These are phyloP conservation scores for Barbarea vulgaris DNA, from an alignment of 345 rosid species.

Conservation along the genomic window DNA sequence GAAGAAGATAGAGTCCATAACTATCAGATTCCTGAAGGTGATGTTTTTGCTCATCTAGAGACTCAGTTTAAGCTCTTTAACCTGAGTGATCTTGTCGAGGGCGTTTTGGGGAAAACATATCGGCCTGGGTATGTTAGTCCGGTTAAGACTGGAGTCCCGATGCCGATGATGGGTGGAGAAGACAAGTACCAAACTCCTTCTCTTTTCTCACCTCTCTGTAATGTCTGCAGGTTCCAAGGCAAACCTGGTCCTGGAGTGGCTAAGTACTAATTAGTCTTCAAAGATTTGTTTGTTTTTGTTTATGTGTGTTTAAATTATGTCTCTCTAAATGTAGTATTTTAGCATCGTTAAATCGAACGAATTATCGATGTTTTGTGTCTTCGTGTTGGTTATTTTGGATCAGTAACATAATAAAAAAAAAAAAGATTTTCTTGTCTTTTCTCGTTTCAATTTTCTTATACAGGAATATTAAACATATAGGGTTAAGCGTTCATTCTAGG, in stretches of 20 bases:
- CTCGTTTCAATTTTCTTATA: neutral
- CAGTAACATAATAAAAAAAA: neutral
- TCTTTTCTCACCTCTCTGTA: constrained; percentile 56
- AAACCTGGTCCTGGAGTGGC: constrained; percentile 37
- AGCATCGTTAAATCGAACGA: neutral
- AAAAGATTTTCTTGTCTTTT: neutral
- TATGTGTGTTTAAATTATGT: constrained; percentile 10
- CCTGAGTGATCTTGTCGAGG: constrained; percentile 58
- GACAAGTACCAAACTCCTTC: constrained; percentile 64
- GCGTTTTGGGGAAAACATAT: constrained; percentile 75
- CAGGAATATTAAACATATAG: neutral
- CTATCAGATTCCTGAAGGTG: constrained; percentile 54
- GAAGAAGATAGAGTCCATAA: constrained; percentile 63
- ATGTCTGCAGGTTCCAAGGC: constrained; percentile 51
- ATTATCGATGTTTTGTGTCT: neutral
- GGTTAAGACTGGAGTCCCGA: constrained; percentile 62
- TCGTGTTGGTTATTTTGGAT: neutral
- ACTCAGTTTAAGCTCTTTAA: constrained; percentile 60
- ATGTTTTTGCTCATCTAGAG: constrained; percentile 74
- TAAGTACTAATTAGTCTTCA: constrained; percentile 28
- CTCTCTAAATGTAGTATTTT: constrained; percentile 12
- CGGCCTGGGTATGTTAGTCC: constrained; percentile 62
- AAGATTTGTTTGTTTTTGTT: constrained; percentile 1
- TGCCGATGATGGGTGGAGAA: constrained; percentile 80
- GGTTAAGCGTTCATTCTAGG: neutral